Conservation (phyloP, 768 basidiomycete species). For the Pisolithus sp. region DNA sequence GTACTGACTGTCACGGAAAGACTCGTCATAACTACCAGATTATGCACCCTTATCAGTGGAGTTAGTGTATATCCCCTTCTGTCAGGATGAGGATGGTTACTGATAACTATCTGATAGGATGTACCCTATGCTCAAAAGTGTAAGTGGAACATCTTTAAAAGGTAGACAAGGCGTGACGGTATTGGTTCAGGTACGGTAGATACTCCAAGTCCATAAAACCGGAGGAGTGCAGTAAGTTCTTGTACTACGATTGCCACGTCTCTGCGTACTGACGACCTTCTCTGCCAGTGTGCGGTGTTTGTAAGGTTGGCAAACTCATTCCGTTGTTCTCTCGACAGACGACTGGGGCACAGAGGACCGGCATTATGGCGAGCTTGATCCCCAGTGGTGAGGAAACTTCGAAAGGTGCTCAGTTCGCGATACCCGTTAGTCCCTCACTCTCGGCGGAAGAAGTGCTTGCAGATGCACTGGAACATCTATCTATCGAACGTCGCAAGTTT, state of each 20-base stretch:
- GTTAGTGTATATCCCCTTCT: constrained; percentile 35
- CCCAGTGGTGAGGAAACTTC: no score
- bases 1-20: constrained; percentile 29
- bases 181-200: constrained; percentile 55
- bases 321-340: constrained; percentile 44
- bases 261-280: background rate
- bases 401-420: no score
- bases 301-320: constrained; percentile 51
- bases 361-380: no score
- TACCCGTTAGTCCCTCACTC: no score
- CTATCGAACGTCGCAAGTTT: no score
- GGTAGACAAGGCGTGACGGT: background rate
- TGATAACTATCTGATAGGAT: background rate
- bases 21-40: constrained; percentile 74
- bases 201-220: constrained; percentile 68
- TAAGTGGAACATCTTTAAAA: constrained; percentile 23
- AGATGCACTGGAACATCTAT: no score
- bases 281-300: constrained; percentile 56
- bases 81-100: constrained; percentile 45
- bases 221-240: constrained; percentile 51
- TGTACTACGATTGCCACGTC: background rate
- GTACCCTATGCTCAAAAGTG: constrained; percentile 47
- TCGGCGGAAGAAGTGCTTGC: no score
- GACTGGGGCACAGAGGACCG: background rate
- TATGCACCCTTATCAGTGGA: constrained; percentile 65